Evolutionary conservation across 2,329 filamentous ascomycete genomes (phyloP), one percentile per base, ranked within the genome.

Genomic region (Aspergillus sp.): DNA sequence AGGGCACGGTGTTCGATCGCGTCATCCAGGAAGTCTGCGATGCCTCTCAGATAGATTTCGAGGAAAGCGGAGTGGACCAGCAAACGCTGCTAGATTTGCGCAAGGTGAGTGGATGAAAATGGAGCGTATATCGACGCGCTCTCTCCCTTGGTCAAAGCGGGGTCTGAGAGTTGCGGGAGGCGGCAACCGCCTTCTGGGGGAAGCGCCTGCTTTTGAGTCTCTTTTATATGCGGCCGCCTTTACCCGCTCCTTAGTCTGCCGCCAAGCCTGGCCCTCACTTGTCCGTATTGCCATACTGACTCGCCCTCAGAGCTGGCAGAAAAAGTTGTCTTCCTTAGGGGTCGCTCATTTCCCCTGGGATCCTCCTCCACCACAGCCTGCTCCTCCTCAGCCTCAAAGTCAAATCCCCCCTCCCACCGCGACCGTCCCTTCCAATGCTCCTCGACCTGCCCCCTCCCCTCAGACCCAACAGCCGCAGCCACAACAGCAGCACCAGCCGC

Each of bases 291-390:
- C 22, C 18, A 9, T 42, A 26, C 50, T 56, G 47, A 56, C 54
- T 50, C n/a, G 4, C 20, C 29, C 29, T 26, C 73, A 98, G 93
- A 91, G 89, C 79, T 99, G 95, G 95, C 93, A 98, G 82, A 84
- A 88, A 69, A 97, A 96, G 78, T 84, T 99, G 39, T 90, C 93
- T 1, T 87, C 87, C 67, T 87, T 96, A 65, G 87, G 90, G 66
- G 89, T 98, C 62, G 95, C 95, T 60, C 82, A 86, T 58, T 97
- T 98, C 74, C 94, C 95, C 11, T 99, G 95, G 95, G 95, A 99
- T 73, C 94, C 95, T 49, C 88, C 90, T 72, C 89, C 90, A 53
- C 69, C 67, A 10, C 88, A 90, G 55, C 84, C 85, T 54, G 74
- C 73, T 63, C 79, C 67, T 69, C 81, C 69, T 70, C 81, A 68